These are phyloP conservation scores for Leptodermis oblonga DNA, from an alignment of 257 asterid genomes.

Conservation along the genomic window DNA sequence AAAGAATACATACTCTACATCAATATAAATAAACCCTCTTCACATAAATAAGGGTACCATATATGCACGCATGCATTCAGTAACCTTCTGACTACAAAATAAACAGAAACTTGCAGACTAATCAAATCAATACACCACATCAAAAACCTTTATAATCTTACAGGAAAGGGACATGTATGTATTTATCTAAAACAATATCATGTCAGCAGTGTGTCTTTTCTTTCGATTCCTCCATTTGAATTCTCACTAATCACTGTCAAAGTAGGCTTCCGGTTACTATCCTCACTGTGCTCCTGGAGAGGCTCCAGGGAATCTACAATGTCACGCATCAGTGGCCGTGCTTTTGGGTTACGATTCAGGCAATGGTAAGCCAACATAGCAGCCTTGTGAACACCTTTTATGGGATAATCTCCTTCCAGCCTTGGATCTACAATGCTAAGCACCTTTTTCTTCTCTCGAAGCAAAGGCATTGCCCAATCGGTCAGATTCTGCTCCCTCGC, in stretches of 20 bases:
- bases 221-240: conserved; percentile 23
- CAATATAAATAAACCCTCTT: background rate
- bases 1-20: background rate
- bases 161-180: background rate
- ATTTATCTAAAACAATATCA: background rate
- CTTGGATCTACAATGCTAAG: conserved; percentile 77
- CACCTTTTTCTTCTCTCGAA: conserved; percentile 71
- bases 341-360: conserved; percentile 78
- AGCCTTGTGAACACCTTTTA: conserved; percentile 70
- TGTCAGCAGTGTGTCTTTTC: conserved; percentile 20
- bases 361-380: conserved; percentile 91
- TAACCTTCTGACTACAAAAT: background rate
- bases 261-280: conserved; percentile 31
- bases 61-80: background rate
- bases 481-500: conserved; percentile 77
- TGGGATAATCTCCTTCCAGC: conserved; percentile 69
- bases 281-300: conserved; percentile 45
- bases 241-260: conserved; percentile 42
- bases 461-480: conserved; percentile 89
- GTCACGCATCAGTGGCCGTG: conserved; percentile 88
- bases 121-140: too few species aligned
- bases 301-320: conserved; percentile 87
- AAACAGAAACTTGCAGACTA: background rate
- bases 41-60: background rate
- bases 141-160: too few species aligned